These are phyloP conservation scores for Nigrograna mackinnonii DNA, from an alignment of 2,329 filamentous ascomycete genomes.

Conservation along the genomic window DNA sequence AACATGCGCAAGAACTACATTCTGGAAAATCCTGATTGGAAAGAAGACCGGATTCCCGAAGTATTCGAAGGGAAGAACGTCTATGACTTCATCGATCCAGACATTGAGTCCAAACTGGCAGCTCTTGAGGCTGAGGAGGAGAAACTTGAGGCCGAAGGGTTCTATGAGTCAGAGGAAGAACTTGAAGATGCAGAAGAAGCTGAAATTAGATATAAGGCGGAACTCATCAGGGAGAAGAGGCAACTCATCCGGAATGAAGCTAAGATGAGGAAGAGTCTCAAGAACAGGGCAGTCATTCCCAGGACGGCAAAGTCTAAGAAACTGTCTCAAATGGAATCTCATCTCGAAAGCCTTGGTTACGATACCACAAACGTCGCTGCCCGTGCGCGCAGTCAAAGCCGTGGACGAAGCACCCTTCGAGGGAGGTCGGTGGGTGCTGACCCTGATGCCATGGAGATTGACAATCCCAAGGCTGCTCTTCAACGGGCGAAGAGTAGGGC, in stretches of 20 bases:
- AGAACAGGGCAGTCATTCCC: conserved; percentile 95
- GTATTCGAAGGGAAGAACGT: conserved; percentile 95
- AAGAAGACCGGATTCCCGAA: conserved; percentile 93
- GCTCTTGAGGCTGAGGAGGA: conserved; percentile 96
- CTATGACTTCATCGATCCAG: conserved; percentile 94
- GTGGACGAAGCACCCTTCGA: conserved; percentile 72
- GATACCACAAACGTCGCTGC: conserved; percentile 76
- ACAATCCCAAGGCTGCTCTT: conserved; percentile 43
- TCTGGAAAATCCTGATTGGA: conserved; percentile 89
- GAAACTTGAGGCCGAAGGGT: conserved; percentile 85
- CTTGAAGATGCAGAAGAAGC: conserved; percentile 88
- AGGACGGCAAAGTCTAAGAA: conserved; percentile 80
- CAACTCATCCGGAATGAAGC: conserved; percentile 90
- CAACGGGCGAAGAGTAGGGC: conserved; percentile 72
- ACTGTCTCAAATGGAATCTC: conserved; percentile 83
- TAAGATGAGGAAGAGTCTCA: conserved; percentile 92
- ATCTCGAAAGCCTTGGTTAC: conserved; percentile 82
- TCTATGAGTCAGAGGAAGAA: conserved; percentile 76
- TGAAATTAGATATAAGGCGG: conserved; percentile 87
- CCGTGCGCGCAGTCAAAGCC: conserved; percentile 71
- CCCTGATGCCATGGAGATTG: conserved; percentile 74
- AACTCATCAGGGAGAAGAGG: conserved; percentile 94
- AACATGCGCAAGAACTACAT: conserved; percentile 87
- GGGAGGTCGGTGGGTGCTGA: conserved; percentile 56
- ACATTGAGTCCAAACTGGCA: conserved; percentile 90